A percentile compares a stretch with the other conserved stretches of the same genome.
Conservation (phyloP, 257 asterid genomes). For the Lantana camara region DNA sequence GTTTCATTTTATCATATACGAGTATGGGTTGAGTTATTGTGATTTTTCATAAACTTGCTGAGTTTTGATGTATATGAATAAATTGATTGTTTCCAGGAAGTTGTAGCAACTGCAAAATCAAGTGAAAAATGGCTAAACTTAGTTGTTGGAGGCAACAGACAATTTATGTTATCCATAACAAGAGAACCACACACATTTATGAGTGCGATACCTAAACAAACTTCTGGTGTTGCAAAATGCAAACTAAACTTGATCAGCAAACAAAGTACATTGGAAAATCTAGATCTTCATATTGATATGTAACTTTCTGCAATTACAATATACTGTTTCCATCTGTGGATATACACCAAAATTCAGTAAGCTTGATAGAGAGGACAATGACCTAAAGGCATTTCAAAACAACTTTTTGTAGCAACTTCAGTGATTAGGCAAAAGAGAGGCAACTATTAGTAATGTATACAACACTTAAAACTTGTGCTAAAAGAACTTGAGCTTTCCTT, state of each 20-base stretch:
- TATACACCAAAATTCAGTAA: conserved; percentile 35
- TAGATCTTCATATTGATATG: background rate
- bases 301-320: background rate
- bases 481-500: conserved; percentile 64
- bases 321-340: conserved; percentile 11
- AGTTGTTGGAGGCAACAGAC: no score
- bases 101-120: no score
- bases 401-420: conserved; percentile 1
- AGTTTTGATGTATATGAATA: no score
- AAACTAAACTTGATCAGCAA: background rate
- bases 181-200: no score
- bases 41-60: no score
- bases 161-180: no score
- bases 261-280: background rate
- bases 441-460: background rate
- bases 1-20: no score
- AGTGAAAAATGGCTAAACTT: no score
- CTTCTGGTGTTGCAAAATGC: no score
- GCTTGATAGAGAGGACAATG: conserved; percentile 11
- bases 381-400: conserved; percentile 24
- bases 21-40: no score
- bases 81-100: no score
- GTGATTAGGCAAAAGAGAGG: conserved; percentile 7
- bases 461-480: conserved; percentile 23
- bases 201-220: no score